These are phyloP conservation scores for Prunus dulcis DNA, from an alignment of 306 rosid genomes.

Conservation along the genomic window DNA sequence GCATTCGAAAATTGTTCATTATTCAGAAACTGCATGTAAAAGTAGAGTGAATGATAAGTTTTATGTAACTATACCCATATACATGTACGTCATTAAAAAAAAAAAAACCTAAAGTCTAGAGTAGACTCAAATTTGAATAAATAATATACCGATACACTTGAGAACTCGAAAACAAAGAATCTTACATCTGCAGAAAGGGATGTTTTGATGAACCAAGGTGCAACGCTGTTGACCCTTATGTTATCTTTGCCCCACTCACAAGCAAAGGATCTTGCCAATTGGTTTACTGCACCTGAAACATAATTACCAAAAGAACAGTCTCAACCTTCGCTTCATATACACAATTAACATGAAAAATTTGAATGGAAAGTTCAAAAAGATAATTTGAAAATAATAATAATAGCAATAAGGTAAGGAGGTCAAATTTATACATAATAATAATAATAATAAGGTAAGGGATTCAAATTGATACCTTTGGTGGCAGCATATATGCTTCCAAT, in stretches of 20 bases:
- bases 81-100: too few species aligned
- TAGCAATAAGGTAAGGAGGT: too few species aligned
- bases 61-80: not conserved
- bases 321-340: too few species aligned
- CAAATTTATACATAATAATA: conserved; percentile 1
- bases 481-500: conserved; percentile 19
- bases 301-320: not conserved
- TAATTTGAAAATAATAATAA: not conserved
- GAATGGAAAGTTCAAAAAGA: not conserved
- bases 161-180: not conserved
- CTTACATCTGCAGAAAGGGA: conserved; percentile 18
- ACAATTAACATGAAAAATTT: not conserved
- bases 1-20: not conserved
- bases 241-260: conserved; percentile 68
- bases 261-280: conserved; percentile 43
- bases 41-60: not conserved
- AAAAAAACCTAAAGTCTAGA: too few species aligned
- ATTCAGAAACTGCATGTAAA: conserved; percentile 11
- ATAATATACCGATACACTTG: not conserved
- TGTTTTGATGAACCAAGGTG: conserved; percentile 46
- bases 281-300: conserved; percentile 49
- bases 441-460: too few species aligned
- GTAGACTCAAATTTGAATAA: too few species aligned
- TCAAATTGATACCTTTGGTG: conserved; percentile 32
- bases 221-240: conserved; percentile 47